Percentiles rank a stretch among this genome's conserved stretches.
These are phyloP conservation scores for Macaranga tanarius DNA, from an alignment of 441 rosid species.

Conservation along the genomic window DNA sequence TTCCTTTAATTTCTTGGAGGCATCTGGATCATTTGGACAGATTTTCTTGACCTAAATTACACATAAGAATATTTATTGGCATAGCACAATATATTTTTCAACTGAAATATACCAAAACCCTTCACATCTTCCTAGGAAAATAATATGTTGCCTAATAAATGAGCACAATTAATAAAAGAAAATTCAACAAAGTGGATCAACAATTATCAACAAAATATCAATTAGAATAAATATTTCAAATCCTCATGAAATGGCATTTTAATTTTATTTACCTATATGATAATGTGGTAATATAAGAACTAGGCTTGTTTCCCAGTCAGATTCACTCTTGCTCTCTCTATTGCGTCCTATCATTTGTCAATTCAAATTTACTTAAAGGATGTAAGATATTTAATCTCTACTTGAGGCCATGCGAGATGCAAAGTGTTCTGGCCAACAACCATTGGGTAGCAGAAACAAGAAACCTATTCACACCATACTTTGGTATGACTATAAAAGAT, in stretches of 20 bases:
- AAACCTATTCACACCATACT: background rate
- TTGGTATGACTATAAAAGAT: background rate
- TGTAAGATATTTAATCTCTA: background rate
- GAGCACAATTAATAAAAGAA: background rate
- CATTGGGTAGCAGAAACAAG: background rate
- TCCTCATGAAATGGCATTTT: background rate
- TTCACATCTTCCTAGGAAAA: background rate
- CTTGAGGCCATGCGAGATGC: background rate
- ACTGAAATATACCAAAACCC: background rate
- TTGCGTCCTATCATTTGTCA: background rate
- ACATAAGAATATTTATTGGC: conserved; percentile 9
- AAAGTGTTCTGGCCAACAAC: background rate
- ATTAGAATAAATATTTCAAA: background rate
- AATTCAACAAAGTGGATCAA: background rate
- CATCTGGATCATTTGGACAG: conserved; percentile 91
- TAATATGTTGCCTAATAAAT: background rate
- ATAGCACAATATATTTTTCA: background rate
- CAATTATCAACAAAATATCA: background rate
- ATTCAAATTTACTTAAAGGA: background rate
- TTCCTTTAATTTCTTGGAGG: conserved; percentile 79
- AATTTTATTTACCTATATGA: background rate
- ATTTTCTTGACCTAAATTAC: conserved; percentile 67
- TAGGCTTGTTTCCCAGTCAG: background rate
- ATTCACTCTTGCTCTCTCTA: background rate
- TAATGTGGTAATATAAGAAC: background rate